Evolutionary conservation across 176 grass and related monocot genomes (phyloP).

Genomic region (Oropetium thomaeum): DNA sequence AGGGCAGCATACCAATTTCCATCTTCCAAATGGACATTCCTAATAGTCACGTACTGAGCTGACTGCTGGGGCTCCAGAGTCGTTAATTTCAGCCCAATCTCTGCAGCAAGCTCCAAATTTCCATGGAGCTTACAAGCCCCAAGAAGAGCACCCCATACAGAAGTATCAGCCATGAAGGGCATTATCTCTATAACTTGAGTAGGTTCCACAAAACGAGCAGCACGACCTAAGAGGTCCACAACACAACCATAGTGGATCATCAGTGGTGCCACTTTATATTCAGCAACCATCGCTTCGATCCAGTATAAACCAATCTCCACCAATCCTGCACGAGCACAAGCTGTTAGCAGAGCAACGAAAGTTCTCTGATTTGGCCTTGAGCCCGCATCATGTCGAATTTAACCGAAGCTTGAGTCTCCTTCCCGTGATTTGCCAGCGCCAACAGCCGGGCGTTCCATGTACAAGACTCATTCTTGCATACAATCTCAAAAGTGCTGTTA

Average conservation of each 20-base stretch:
- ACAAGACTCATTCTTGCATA: constrained; percentile 39
- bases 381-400: constrained; percentile 47
- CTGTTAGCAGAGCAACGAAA: constrained; percentile 55
- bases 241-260: constrained; percentile 84
- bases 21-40: constrained; percentile 56
- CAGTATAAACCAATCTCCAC: constrained; percentile 59
- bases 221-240: constrained; percentile 57
- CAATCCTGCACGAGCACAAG: constrained; percentile 52
- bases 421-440: constrained; percentile 57
- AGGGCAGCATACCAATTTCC: constrained; percentile 56
- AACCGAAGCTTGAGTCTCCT: constrained; percentile 48
- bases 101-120: constrained; percentile 38
- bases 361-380: constrained; percentile 65
- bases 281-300: constrained; percentile 44
- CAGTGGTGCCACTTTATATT: constrained; percentile 43
- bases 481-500: constrained; percentile 26
- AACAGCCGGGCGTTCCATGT: constrained; percentile 67
- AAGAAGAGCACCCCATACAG: constrained; percentile 78
- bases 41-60: constrained; percentile 47
- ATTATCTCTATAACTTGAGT: constrained; percentile 51
- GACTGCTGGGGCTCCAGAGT: constrained; percentile 44
- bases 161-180: constrained; percentile 56
- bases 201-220: constrained; percentile 48
- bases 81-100: constrained; percentile 48
- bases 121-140: constrained; percentile 64